A percentile compares a stretch with the other conserved stretches of the same genome.
These are phyloP conservation scores for Agastache rugosa DNA, from an alignment of 257 asterid species.

Conservation along the genomic window DNA sequence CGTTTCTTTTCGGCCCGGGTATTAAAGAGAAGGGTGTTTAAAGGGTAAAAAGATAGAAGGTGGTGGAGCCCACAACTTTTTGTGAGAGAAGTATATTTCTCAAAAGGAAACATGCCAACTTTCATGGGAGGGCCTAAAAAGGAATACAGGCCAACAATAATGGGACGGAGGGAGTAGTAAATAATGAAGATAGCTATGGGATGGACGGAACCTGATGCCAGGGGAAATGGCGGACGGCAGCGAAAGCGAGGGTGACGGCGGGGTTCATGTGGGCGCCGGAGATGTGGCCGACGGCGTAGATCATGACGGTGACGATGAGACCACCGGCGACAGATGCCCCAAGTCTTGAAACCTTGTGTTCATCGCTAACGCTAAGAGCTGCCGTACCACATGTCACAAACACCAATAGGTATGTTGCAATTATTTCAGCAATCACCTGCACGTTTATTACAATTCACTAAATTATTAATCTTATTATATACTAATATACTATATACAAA, in stretches of 20 bases:
- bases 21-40: too few species aligned
- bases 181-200: not conserved
- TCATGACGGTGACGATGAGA: constrained; percentile 86
- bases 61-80: too few species aligned
- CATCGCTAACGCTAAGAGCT: constrained; percentile 61
- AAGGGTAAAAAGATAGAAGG: too few species aligned
- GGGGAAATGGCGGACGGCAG: constrained; percentile 77
- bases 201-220: constrained; percentile 69
- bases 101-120: too few species aligned
- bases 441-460: not conserved
- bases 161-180: not conserved
- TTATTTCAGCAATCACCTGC: constrained; percentile 72
- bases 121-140: too few species aligned
- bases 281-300: constrained; percentile 90
- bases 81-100: too few species aligned
- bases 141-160: too few species aligned
- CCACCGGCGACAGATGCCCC: constrained; percentile 91
- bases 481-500: too few species aligned
- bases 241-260: constrained; percentile 85
- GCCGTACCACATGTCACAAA: constrained; percentile 88
- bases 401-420: constrained; percentile 74
- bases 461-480: too few species aligned
- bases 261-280: constrained; percentile 98
- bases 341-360: constrained; percentile 60
- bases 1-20: too few species aligned